Evolutionary conservation across 2,329 filamentous ascomycete species (phyloP).

Genomic region (Achaetomium macrosporum): DNA sequence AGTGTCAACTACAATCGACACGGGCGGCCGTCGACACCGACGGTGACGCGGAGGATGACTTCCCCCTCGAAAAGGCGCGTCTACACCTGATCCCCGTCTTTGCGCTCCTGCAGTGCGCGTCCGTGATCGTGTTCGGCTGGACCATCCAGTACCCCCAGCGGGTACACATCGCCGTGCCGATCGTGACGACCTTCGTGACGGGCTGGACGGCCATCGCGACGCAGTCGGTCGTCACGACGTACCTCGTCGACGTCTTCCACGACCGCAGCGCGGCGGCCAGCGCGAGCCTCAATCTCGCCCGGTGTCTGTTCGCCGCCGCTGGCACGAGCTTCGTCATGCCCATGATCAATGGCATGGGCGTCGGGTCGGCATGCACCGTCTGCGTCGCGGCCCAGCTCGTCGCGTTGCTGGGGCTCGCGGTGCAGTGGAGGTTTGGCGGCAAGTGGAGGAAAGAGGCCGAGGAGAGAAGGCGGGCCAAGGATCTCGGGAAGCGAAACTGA

Average conservation of each 20-base stretch:
- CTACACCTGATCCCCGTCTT: background rate
- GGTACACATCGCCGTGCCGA: slow-evolving; percentile 42
- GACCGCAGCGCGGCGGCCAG: slow-evolving; percentile 44
- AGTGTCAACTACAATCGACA: slow-evolving; percentile 26
- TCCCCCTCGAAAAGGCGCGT: background rate
- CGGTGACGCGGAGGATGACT: background rate
- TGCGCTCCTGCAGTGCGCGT: slow-evolving; percentile 36
- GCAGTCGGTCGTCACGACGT: slow-evolving; percentile 45
- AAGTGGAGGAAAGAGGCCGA: slow-evolving; percentile 32
- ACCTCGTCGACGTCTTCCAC: slow-evolving; percentile 48
- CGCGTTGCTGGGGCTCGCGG: slow-evolving; percentile 38
- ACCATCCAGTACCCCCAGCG: slow-evolving; percentile 25
- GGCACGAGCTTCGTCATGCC: slow-evolving; percentile 46
- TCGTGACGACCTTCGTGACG: slow-evolving; percentile 45
- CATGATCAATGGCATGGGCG: slow-evolving; percentile 41
- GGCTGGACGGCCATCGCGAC: slow-evolving; percentile 47
- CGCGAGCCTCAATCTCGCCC: slow-evolving; percentile 47
- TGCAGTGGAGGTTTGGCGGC: slow-evolving; percentile 39
- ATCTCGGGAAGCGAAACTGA: too few relatives aligned
- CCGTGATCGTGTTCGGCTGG: slow-evolving; percentile 40
- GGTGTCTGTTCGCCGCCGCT: slow-evolving; percentile 47
- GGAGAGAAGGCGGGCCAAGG: background rate
- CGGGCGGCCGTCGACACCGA: background rate
- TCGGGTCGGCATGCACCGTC: slow-evolving; percentile 43
- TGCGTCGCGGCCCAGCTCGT: slow-evolving; percentile 39